phyloP scores from a whole-genome alignment of 108 stramenopile genomes.

The Aurantiochytrium sp. region DNA sequence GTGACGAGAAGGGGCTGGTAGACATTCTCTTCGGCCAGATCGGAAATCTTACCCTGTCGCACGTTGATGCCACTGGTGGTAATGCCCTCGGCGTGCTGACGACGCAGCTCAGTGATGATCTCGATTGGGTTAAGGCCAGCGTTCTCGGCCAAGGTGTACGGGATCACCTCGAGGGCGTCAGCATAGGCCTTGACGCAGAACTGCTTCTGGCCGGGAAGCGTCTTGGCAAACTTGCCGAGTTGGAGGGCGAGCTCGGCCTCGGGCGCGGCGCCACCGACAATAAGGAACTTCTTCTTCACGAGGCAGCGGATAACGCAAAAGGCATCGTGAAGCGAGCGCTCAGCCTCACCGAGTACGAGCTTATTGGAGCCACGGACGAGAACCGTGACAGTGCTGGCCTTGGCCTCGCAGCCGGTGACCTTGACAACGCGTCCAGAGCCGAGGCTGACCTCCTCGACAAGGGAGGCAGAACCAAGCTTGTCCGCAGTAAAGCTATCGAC shows the following conservation, averaged over 20 bases:
- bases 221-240: conserved; percentile 66
- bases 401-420: conserved; percentile 82
- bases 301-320: conserved; percentile 93
- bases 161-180: conserved; percentile 94
- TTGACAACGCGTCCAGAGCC: conserved; percentile 90
- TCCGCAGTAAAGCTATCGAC: conserved; percentile 77
- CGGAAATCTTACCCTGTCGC: conserved; percentile 52
- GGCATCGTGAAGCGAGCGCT: conserved; percentile 96
- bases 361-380: conserved; percentile 91
- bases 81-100: conserved; percentile 71
- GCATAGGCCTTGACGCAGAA: conserved; percentile 95
- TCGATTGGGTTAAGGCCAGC: conserved; percentile 95
- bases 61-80: conserved; percentile 90
- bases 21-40: conserved; percentile 87
- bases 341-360: conserved; percentile 94
- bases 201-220: conserved; percentile 77
- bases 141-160: conserved; percentile 98
- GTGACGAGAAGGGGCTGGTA: conserved; percentile 91
- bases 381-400: conserved; percentile 65
- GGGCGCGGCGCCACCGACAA: conserved; percentile 96
- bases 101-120: conserved; percentile 88
- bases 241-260: conserved; percentile 84
- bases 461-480: conserved; percentile 74
- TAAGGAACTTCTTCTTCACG: conserved; percentile 86
- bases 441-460: conserved; percentile 83